A percentile compares a stretch with the other conserved stretches of the same genome.
phyloP scores from a whole-genome alignment of 768 basidiomycete genomes.

The Cystobasidium tubakii region DNA sequence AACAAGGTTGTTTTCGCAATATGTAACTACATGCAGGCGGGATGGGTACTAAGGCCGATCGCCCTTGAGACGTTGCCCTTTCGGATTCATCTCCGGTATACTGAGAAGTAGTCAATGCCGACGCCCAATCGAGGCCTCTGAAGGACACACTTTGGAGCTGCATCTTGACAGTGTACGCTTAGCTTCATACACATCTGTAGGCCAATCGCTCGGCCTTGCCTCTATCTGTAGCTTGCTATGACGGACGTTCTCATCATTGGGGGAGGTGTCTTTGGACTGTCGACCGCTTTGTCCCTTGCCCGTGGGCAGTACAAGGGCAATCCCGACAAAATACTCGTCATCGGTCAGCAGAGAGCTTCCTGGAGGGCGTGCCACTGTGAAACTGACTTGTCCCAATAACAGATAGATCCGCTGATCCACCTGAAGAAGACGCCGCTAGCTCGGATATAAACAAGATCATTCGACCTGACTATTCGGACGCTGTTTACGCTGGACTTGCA shows the following conservation, averaged over 20 bases:
- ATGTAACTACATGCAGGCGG: too few relatives aligned
- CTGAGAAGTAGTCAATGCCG: too few relatives aligned
- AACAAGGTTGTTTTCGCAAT: too few relatives aligned
- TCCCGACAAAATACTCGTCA: conserved; percentile 25
- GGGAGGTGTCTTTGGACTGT: conserved; percentile 29
- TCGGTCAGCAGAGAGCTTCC: conserved; percentile 22
- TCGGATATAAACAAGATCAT: conserved; percentile 49
- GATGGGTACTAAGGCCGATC: too few relatives aligned
- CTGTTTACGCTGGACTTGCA: conserved; percentile 45
- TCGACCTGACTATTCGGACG: conserved; percentile 47
- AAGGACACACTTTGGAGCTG: too few relatives aligned
- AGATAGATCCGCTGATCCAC: conserved; percentile 45
- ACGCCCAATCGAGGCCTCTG: too few relatives aligned
- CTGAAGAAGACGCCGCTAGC: conserved; percentile 47
- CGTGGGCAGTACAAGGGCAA: conserved; percentile 10
- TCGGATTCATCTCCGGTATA: too few relatives aligned
- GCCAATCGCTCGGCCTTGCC: too few relatives aligned
- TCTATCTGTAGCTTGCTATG: background rate
- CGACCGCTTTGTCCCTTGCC: conserved; percentile 9
- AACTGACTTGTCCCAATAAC: background rate
- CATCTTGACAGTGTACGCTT: too few relatives aligned
- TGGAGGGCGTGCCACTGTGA: too few relatives aligned
- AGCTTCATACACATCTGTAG: too few relatives aligned
- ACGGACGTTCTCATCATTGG: conserved; percentile 18
- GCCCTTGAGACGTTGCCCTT: too few relatives aligned